Conservation (phyloP, 2,329 filamentous ascomycete species). For the Cladosporium colombiae region DNA sequence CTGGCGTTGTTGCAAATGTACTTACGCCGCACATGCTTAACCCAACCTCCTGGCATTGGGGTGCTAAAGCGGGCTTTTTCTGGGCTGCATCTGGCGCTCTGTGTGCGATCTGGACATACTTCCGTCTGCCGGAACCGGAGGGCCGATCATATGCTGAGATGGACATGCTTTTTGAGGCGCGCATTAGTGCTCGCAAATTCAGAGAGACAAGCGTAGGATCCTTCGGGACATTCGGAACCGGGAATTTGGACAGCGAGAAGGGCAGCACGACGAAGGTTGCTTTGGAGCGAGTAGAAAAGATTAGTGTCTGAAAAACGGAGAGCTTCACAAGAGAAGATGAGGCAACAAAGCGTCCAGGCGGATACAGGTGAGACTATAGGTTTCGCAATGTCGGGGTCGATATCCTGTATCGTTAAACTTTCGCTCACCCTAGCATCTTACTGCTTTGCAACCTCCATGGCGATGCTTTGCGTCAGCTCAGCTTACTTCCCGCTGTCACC, state of each 20-base stretch:
- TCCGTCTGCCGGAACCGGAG: constrained; percentile 48
- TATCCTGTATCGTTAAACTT: too few species aligned
- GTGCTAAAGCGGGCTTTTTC: constrained; percentile 39
- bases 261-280: neutral
- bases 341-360: too few species aligned
- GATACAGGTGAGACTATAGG: too few species aligned
- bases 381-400: too few species aligned
- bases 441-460: too few species aligned
- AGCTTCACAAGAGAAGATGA: too few species aligned
- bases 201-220: constrained; percentile 22
- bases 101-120: constrained; percentile 45
- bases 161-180: constrained; percentile 46
- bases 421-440: too few species aligned
- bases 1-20: constrained; percentile 28
- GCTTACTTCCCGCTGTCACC: too few species aligned
- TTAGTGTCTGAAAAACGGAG: too few species aligned
- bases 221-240: neutral
- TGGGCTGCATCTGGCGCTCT: constrained; percentile 42
- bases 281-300: neutral
- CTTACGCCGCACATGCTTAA: constrained; percentile 34
- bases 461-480: too few species aligned
- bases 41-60: constrained; percentile 25
- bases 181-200: constrained; percentile 44
- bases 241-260: neutral
- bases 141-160: constrained; percentile 45